A percentile compares a stretch with the other conserved stretches of the same genome.
Conservation (phyloP, 176 grass and related monocot genomes). For the Pontederia crassipes region DNA sequence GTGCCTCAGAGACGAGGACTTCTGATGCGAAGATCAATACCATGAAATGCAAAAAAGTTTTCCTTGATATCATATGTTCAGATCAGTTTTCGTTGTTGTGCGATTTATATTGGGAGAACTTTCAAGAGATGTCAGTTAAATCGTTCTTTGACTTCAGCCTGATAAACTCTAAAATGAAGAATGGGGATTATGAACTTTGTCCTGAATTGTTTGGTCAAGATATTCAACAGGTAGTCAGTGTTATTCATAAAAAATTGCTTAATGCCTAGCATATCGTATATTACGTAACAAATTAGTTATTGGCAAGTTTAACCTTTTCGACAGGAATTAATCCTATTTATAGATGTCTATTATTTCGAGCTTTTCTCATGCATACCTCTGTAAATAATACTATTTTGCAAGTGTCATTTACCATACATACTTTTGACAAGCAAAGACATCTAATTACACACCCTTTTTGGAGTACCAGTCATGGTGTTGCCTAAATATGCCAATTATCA, state of each 20-base stretch:
- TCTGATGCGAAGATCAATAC: conserved; percentile 38
- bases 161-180: conserved; percentile 70
- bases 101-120: conserved; percentile 48
- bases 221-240: conserved; percentile 51
- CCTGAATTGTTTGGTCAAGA: conserved; percentile 51
- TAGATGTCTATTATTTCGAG: no score
- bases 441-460: no score
- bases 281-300: neutral
- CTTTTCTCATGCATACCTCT: no score
- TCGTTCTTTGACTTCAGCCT: conserved; percentile 46
- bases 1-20: conserved; percentile 6
- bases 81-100: conserved; percentile 81
- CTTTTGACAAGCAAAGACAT: no score
- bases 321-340: no score
- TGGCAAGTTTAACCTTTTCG: neutral
- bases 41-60: conserved; percentile 49
- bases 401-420: no score
- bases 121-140: conserved; percentile 42
- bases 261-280: conserved; percentile 4
- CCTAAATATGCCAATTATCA: no score
- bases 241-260: conserved; percentile 11
- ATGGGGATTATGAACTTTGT: conserved; percentile 48
- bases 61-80: conserved; percentile 59
- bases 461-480: no score
- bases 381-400: no score